These are phyloP conservation scores for Euphorbia pulcherrima DNA, from an alignment of 345 rosid genomes.

Conservation along the genomic window DNA sequence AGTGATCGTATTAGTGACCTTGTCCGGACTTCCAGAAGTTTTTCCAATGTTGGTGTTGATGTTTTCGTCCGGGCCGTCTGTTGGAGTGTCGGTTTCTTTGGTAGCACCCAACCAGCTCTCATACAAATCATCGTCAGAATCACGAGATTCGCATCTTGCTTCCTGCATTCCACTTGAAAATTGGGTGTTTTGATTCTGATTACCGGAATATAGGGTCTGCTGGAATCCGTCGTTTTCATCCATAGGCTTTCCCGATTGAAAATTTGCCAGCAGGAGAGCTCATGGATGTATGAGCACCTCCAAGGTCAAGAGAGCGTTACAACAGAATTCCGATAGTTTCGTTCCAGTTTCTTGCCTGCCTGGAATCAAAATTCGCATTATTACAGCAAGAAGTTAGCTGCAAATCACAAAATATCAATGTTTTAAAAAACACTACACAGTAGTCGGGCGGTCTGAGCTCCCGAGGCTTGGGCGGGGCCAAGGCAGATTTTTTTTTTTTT, in stretches of 20 bases:
- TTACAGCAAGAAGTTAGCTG: neutral
- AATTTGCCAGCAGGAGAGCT: constrained; percentile 51
- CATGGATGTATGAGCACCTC: constrained; percentile 88
- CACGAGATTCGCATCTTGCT: constrained; percentile 18
- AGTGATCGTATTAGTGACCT: constrained; percentile 20
- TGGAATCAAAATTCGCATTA: constrained; percentile 10
- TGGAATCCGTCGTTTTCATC: constrained; percentile 21
- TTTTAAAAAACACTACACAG: too few species aligned
- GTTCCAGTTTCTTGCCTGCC: constrained; percentile 60
- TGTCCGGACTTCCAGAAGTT: constrained; percentile 18
- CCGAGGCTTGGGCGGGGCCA: too few species aligned
- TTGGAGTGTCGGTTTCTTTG: constrained; percentile 22
- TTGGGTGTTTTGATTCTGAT: constrained; percentile 25
- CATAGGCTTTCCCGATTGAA: constrained; percentile 26
- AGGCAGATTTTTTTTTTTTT: too few species aligned
- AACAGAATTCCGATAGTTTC: constrained; percentile 58
- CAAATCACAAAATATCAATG: neutral
- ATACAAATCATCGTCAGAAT: constrained; percentile 40
- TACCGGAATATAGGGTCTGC: constrained; percentile 24
- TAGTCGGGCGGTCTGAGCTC: too few species aligned
- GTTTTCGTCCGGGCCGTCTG: constrained; percentile 19
- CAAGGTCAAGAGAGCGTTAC: constrained; percentile 62
- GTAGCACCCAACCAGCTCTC: constrained; percentile 36
- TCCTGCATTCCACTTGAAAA: constrained; percentile 26
- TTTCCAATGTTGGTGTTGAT: constrained; percentile 12